Evolutionary conservation across 306 rosid genomes (phyloP).

Genomic region (Cucumis hystrix): DNA sequence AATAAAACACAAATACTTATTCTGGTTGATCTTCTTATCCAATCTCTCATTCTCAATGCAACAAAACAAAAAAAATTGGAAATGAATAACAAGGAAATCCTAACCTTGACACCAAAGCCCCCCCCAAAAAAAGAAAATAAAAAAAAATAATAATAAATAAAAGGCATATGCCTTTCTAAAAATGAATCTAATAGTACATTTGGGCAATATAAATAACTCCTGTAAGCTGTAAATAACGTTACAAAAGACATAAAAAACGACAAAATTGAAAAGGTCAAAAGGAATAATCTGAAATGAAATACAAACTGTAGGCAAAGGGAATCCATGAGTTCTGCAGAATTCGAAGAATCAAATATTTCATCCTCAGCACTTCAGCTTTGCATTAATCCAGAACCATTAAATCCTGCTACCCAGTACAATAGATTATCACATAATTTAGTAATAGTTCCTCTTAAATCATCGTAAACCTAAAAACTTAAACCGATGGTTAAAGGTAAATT

Average conservation of each 20-base stretch:
- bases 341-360: not conserved
- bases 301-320: not conserved
- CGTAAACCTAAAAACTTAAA: too few relatives aligned
- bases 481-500: too few relatives aligned
- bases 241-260: not conserved
- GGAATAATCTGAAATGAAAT: not conserved
- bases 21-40: not conserved
- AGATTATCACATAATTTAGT: not conserved
- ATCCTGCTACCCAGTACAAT: not conserved
- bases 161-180: too few relatives aligned
- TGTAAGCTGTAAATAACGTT: not conserved
- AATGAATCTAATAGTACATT: not conserved
- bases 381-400: not conserved
- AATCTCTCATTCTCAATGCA: not conserved
- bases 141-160: too few relatives aligned
- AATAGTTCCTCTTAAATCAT: not conserved
- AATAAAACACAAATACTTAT: not conserved
- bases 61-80: not conserved
- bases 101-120: not conserved
- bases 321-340: not conserved
- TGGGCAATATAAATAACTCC: not conserved
- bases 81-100: not conserved
- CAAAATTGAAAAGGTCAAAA: not conserved
- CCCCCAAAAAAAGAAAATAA: too few relatives aligned
- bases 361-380: not conserved